A percentile compares a stretch with the other conserved stretches of the same genome.
Conservation (phyloP, 768 basidiomycete genomes). For the Lentinula edodes region DNA sequence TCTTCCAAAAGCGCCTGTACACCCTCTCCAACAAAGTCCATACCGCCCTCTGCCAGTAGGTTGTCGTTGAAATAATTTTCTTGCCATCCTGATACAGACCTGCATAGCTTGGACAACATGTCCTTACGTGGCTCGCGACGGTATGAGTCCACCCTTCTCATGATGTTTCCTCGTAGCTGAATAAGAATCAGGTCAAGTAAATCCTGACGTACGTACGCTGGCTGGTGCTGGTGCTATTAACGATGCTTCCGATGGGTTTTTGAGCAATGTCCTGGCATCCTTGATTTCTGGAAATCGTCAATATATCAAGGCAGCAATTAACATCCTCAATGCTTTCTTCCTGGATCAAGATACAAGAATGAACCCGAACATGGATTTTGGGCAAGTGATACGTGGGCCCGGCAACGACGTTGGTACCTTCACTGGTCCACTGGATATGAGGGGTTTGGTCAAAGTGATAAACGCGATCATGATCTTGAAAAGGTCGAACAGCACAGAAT, state of each 20-base stretch:
- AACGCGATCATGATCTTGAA: slow-evolving; percentile 41
- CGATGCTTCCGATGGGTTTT: slow-evolving; percentile 33
- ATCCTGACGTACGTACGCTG: slow-evolving; percentile 48
- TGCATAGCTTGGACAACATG: slow-evolving; percentile 32
- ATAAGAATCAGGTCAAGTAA: slow-evolving; percentile 25
- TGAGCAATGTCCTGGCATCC: slow-evolving; percentile 41
- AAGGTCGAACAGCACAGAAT: slow-evolving; percentile 28
- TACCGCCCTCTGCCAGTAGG: slow-evolving; percentile 50
- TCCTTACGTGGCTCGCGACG: slow-evolving; percentile 45
- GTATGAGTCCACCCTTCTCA: slow-evolving; percentile 11
- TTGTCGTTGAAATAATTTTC: slow-evolving; percentile 4
- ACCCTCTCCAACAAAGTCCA: slow-evolving; percentile 40
- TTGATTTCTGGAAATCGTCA: slow-evolving; percentile 23
- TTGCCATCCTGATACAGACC: slow-evolving; percentile 1
- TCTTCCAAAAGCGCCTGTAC: slow-evolving; percentile 31
- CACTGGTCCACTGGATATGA: slow-evolving; percentile 50
- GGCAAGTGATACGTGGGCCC: slow-evolving; percentile 49
- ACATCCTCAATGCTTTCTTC: slow-evolving; percentile 43
- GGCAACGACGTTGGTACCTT: slow-evolving; percentile 39
- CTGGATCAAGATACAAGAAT: slow-evolving; percentile 35
- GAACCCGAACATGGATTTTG: slow-evolving; percentile 51
- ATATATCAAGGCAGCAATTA: slow-evolving; percentile 30
- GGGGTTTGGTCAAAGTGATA: slow-evolving; percentile 43
- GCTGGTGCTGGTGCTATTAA: slow-evolving; percentile 35
- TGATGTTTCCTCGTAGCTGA: background rate